These are phyloP conservation scores for Petunia secreta DNA, from an alignment of 257 asterid species.

Conservation along the genomic window DNA sequence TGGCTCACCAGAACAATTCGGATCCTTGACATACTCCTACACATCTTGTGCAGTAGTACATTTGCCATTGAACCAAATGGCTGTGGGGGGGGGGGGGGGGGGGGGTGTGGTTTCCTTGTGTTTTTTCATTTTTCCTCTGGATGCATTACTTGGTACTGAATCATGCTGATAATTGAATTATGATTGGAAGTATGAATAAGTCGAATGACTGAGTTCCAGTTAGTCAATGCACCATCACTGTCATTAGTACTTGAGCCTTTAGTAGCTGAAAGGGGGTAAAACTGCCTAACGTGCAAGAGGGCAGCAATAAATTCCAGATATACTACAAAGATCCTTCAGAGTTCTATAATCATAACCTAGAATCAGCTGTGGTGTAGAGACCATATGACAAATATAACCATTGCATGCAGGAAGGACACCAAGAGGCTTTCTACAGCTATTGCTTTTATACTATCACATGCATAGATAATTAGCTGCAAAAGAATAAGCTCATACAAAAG, in stretches of 20 bases:
- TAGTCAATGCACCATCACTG: slow-evolving; percentile 21
- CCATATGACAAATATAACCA: neutral
- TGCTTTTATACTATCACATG: neutral
- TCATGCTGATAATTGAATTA: slow-evolving; percentile 11
- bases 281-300: neutral
- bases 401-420: neutral
- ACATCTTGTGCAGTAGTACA: neutral
- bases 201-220: slow-evolving; percentile 4
- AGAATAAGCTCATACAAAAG: neutral
- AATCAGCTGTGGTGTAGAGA: slow-evolving; percentile 2
- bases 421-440: neutral
- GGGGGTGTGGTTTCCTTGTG: too few species aligned
- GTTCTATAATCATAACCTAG: neutral
- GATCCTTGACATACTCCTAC: neutral
- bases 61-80: neutral
- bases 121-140: neutral
- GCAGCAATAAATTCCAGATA: neutral
- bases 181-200: neutral
- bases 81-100: neutral
- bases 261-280: neutral
- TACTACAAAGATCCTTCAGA: neutral
- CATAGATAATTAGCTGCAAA: slow-evolving; percentile 17
- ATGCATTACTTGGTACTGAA: neutral
- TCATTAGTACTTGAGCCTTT: slow-evolving; percentile 3
- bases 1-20: neutral